These are phyloP conservation scores for Westerdykella aurantiaca DNA, from an alignment of 2,329 filamentous ascomycete species.

Conservation along the genomic window DNA sequence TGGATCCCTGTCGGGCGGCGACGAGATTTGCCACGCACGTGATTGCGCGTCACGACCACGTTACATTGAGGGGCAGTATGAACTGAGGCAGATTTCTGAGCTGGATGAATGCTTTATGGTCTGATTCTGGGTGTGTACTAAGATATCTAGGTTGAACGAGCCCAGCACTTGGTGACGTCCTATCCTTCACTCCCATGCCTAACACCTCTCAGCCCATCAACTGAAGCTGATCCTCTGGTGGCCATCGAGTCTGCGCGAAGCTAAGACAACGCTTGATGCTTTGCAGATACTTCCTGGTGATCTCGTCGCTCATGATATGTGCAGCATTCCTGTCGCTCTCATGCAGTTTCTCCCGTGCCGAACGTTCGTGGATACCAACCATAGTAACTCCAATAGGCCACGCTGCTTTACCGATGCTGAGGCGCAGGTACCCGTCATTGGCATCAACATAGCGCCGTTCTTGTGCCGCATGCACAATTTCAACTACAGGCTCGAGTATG, in stretches of 20 bases:
- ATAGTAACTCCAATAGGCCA: conserved; percentile 99
- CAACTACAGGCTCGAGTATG: conserved; percentile 74
- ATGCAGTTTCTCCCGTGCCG: conserved; percentile 90
- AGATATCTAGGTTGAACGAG: not conserved
- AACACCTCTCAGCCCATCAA: conserved; percentile 67
- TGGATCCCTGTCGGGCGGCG: no score
- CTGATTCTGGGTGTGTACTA: not conserved
- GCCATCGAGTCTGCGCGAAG: conserved; percentile 95
- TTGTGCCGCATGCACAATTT: conserved; percentile 89
- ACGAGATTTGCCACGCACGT: conserved; percentile 18
- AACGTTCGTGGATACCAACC: conserved; percentile 98
- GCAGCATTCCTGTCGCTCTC: conserved; percentile 69
- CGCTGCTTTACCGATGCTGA: conserved; percentile 93
- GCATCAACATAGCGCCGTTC: conserved; percentile 90
- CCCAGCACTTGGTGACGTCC: not conserved
- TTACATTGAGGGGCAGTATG: not conserved
- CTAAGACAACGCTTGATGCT: conserved; percentile 96
- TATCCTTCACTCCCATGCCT: no score
- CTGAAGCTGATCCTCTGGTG: conserved; percentile 84
- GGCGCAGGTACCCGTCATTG: conserved; percentile 85
- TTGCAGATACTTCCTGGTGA: conserved; percentile 90
- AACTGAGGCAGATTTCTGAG: not conserved
- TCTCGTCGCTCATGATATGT: conserved; percentile 95
- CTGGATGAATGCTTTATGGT: not conserved
- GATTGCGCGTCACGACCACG: conserved; percentile 13